Conservation (phyloP, 371 early-diverging fungal species). For the Mucor piriformis region DNA sequence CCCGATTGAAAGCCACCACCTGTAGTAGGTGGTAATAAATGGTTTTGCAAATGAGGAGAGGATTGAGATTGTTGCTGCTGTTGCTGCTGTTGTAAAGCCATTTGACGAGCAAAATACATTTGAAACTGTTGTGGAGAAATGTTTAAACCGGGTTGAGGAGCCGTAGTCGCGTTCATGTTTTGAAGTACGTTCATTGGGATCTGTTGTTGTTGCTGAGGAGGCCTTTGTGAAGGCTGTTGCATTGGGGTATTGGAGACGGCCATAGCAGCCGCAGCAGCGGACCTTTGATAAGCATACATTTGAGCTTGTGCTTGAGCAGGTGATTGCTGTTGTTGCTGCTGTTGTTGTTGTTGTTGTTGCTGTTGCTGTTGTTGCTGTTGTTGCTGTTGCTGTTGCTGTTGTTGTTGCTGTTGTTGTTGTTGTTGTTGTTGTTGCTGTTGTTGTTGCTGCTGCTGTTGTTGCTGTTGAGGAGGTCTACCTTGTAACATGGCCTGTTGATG, state of each 20-base stretch:
- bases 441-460: neutral
- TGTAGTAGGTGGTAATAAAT: neutral
- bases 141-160: constrained; percentile 19
- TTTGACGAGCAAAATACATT: constrained; percentile 40
- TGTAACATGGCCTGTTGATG: constrained; percentile 34
- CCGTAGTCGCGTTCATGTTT: constrained; percentile 22
- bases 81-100: constrained; percentile 37
- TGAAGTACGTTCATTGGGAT: constrained; percentile 34
- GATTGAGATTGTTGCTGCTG: constrained; percentile 27
- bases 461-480: constrained; percentile 18
- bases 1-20: neutral
- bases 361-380: neutral
- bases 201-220: constrained; percentile 9
- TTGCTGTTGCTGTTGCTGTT: constrained; percentile 11
- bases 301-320: constrained; percentile 30
- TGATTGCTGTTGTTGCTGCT: constrained; percentile 16
- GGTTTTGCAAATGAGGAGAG: constrained; percentile 14
- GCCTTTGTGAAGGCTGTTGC: constrained; percentile 8
- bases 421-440: neutral
- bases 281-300: constrained; percentile 33
- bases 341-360: constrained; percentile 8
- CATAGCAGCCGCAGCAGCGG: constrained; percentile 28
- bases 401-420: constrained; percentile 5
- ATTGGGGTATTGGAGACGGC: constrained; percentile 2
- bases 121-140: constrained; percentile 41